Evolutionary conservation across 2,329 filamentous ascomycete genomes (phyloP).

Genomic region (Aphanocladium album): DNA sequence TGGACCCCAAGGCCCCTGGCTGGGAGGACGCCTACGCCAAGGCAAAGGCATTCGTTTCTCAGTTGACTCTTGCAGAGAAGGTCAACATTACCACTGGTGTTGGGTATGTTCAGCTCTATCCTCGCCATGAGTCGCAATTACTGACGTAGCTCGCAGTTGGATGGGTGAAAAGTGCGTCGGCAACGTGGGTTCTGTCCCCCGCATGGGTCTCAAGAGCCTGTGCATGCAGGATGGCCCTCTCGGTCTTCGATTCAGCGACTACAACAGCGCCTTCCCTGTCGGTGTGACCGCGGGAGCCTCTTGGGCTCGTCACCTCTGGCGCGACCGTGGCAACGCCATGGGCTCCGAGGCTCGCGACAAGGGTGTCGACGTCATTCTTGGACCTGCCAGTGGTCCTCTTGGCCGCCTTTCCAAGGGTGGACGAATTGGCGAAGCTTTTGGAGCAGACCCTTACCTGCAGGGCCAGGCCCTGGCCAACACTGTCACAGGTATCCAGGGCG

Average conservation of each 20-base stretch:
- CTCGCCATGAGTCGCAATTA: background rate
- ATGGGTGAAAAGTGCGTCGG: constrained; percentile 69
- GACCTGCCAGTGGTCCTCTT: constrained; percentile 42
- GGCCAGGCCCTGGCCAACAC: constrained; percentile 68
- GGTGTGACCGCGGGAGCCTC: constrained; percentile 79
- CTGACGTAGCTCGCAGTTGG: constrained; percentile 25
- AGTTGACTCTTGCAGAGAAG: constrained; percentile 80
- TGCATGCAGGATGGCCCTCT: constrained; percentile 85
- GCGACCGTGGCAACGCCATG: constrained; percentile 42
- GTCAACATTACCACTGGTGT: constrained; percentile 92
- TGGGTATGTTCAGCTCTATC: constrained; percentile 50
- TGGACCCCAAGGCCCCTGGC: constrained; percentile 61
- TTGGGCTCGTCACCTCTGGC: constrained; percentile 68
- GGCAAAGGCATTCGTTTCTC: constrained; percentile 73
- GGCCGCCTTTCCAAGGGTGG: constrained; percentile 43
- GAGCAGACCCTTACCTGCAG: constrained; percentile 69
- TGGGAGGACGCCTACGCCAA: constrained; percentile 74
- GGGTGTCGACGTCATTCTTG: constrained; percentile 68
- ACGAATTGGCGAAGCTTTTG: constrained; percentile 62
- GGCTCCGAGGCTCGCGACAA: constrained; percentile 65
- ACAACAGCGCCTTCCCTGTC: constrained; percentile 73
- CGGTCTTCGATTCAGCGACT: constrained; percentile 73
- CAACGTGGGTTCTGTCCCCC: constrained; percentile 64
- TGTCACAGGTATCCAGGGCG: constrained; percentile 74
- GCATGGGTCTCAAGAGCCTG: constrained; percentile 65